These are phyloP conservation scores for Aspergillus fumigatiaffinis DNA, from an alignment of 2,329 filamentous ascomycete genomes.

Conservation along the genomic window DNA sequence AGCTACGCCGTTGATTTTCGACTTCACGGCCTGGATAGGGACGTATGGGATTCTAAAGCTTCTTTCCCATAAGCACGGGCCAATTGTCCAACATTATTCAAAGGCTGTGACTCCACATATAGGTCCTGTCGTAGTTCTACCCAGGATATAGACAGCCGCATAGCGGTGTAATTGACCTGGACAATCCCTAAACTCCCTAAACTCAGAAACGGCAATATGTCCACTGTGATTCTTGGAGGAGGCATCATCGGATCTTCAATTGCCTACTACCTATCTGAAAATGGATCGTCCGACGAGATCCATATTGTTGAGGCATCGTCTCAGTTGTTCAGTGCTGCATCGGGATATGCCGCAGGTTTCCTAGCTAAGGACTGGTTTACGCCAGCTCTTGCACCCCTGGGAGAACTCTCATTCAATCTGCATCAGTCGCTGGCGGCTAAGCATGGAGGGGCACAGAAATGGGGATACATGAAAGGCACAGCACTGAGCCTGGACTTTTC, in stretches of 20 bases:
- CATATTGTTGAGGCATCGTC: constrained; percentile 56
- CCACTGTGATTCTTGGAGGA: constrained; percentile 64
- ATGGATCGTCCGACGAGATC: constrained; percentile 39
- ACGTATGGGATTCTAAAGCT: no score
- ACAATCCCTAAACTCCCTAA: not conserved
- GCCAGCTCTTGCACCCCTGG: constrained; percentile 54
- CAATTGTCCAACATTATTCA: no score
- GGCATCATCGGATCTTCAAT: constrained; percentile 68
- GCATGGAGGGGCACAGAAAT: constrained; percentile 54
- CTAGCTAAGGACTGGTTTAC: constrained; percentile 70
- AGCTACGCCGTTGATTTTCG: no score
- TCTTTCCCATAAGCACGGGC: no score
- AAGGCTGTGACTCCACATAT: no score
- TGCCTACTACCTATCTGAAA: constrained; percentile 65
- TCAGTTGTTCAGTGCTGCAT: constrained; percentile 67
- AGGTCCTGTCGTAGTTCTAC: no score
- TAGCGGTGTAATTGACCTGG: not conserved
- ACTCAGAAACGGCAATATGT: constrained; percentile 32
- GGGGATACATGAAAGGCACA: constrained; percentile 59
- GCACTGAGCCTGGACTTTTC: constrained; percentile 52
- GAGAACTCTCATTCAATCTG: constrained; percentile 64
- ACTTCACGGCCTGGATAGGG: no score
- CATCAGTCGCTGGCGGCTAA: constrained; percentile 62
- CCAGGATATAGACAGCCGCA: no score
- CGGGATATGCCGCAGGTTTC: constrained; percentile 71